phyloP scores from a whole-genome alignment of 768 basidiomycete genomes.

The Agaricus blazei region DNA sequence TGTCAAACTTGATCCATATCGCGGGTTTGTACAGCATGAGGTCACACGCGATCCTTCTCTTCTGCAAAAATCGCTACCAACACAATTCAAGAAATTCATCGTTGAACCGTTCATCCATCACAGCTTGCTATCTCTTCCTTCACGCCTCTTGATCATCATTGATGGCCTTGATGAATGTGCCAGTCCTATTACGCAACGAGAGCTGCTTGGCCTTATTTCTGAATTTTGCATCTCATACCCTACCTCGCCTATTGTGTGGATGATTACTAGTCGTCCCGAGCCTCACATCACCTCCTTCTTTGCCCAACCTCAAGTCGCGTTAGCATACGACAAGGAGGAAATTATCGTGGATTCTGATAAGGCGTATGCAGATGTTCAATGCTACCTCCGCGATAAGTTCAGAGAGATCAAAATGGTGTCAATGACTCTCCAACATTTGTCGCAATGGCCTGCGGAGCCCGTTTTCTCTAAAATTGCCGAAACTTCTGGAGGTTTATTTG shows the following conservation, averaged over 20 bases:
- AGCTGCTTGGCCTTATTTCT: constrained; percentile 13
- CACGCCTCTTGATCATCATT: constrained; percentile 2
- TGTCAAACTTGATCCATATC: background rate
- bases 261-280: constrained; percentile 24
- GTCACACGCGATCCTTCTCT: constrained; percentile 8
- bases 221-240: background rate
- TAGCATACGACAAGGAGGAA: background rate
- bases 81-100: constrained; percentile 13
- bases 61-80: constrained; percentile 1
- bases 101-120: constrained; percentile 4
- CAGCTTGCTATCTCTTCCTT: too few relatives aligned
- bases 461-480: constrained; percentile 10
- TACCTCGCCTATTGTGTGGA: constrained; percentile 15
- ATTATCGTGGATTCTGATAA: too few relatives aligned
- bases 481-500: constrained; percentile 20
- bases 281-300: constrained; percentile 15
- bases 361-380: too few relatives aligned
- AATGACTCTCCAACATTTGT: too few relatives aligned
- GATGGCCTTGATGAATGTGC: constrained; percentile 25
- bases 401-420: constrained; percentile 5
- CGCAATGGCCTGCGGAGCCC: constrained; percentile 15
- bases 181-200: constrained; percentile 5
- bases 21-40: constrained; percentile 1
- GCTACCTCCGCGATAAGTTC: too few relatives aligned
- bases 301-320: background rate